Conservation (phyloP, 2,329 filamentous ascomycete genomes). For the Fusarium fracticaudum region DNA sequence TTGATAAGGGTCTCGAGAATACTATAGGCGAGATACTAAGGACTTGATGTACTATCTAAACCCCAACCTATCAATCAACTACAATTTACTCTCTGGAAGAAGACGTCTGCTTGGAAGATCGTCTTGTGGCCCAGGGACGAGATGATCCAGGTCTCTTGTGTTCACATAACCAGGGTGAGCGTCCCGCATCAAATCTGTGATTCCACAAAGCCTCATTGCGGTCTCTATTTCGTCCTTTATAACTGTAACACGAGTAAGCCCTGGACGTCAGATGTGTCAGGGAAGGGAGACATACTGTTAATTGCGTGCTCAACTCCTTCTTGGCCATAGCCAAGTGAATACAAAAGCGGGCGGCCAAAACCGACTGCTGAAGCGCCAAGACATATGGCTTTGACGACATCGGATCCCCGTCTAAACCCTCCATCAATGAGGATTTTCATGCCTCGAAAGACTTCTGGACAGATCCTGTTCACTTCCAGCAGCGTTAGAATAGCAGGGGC, state of each 20-base stretch:
- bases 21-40: neutral
- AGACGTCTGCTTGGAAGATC: neutral
- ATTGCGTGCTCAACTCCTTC: neutral
- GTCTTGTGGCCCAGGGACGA: neutral
- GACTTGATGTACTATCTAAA: neutral
- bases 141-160: neutral
- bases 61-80: rapidly evolving
- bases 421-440: neutral
- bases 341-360: neutral
- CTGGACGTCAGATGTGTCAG: neutral
- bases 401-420: neutral
- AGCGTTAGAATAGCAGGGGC: neutral
- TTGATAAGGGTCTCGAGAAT: too few species aligned
- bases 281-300: neutral
- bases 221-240: neutral
- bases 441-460: neutral
- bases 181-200: neutral
- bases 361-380: neutral
- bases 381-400: neutral
- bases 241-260: neutral
- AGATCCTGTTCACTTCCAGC: neutral
- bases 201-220: neutral
- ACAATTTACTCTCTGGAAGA: neutral
- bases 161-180: neutral
- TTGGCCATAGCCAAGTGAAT: neutral